Conservation (phyloP, 2,329 filamentous ascomycete species). For the Alternaria sp. region DNA sequence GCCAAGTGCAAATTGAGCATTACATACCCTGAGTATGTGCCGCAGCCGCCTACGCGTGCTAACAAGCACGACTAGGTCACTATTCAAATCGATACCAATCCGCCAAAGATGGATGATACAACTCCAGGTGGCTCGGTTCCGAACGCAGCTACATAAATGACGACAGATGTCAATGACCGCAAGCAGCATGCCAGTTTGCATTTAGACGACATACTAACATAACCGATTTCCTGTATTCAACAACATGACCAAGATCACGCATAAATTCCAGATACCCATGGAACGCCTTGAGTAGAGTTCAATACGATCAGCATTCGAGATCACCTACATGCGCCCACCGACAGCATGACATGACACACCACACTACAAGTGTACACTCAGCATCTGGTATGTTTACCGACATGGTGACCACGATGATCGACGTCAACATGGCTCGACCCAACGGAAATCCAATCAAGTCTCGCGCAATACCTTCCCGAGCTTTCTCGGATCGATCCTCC, state of each 20-base stretch:
- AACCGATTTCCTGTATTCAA: conserved; percentile 23
- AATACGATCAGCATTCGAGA: neutral
- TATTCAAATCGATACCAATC: conserved; percentile 59
- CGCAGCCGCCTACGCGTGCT: neutral
- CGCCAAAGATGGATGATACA: conserved; percentile 51
- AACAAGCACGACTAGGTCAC: conserved; percentile 53
- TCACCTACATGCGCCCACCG: neutral
- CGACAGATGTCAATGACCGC: conserved; percentile 37
- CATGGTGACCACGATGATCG: neutral
- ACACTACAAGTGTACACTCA: neutral
- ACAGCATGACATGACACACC: neutral
- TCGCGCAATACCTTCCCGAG: neutral
- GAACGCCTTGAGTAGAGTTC: conserved; percentile 44
- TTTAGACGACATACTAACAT: neutral
- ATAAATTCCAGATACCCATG: conserved; percentile 45
- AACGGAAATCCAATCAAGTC: neutral
- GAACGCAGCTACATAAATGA: conserved; percentile 11
- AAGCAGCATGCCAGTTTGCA: conserved; percentile 8
- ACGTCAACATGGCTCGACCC: neutral
- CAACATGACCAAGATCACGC: conserved; percentile 44
- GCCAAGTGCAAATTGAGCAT: conserved; percentile 60
- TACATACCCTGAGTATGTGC: conserved; percentile 1
- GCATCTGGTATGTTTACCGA: neutral
- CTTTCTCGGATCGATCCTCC: neutral
- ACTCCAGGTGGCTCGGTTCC: conserved; percentile 22